Percentiles rank a stretch among this genome's conserved stretches.
These are phyloP conservation scores for Salmacisia buchloeana DNA, from an alignment of 1,284 basidiomycete species.

Conservation along the genomic window DNA sequence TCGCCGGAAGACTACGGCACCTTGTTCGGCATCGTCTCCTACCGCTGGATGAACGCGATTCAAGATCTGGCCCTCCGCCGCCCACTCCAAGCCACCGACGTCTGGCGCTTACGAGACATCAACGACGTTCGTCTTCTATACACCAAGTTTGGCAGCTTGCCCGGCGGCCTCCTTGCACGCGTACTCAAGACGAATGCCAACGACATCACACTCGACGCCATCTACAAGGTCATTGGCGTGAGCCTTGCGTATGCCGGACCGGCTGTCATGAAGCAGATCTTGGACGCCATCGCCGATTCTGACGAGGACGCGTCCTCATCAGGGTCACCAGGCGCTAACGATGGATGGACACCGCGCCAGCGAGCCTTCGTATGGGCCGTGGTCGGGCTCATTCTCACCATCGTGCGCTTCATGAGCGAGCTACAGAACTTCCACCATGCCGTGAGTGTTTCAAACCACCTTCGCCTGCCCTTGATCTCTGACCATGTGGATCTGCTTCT, in stretches of 20 bases:
- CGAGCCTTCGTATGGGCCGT: conserved; percentile 30
- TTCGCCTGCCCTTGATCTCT: background rate
- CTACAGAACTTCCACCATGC: conserved; percentile 46
- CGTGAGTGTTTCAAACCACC: background rate
- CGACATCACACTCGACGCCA: conserved; percentile 31
- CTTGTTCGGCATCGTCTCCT: conserved; percentile 27
- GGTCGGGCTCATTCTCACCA: conserved; percentile 24
- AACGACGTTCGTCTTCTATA: conserved; percentile 32
- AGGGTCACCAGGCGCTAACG: background rate
- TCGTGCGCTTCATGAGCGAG: conserved; percentile 30
- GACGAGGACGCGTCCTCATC: background rate
- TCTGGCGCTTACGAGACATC: conserved; percentile 33
- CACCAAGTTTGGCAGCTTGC: conserved; percentile 18
- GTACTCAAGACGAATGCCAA: conserved; percentile 32
- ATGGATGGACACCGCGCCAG: conserved; percentile 26
- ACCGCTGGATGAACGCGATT: conserved; percentile 37
- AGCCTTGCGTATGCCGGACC: conserved; percentile 35
- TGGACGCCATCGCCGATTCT: conserved; percentile 18
- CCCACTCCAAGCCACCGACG: conserved; percentile 28
- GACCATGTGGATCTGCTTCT: no score
- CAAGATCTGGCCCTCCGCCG: conserved; percentile 26
- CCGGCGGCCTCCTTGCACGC: conserved; percentile 17
- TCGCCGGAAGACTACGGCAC: conserved; percentile 37
- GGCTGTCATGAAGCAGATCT: conserved; percentile 29
- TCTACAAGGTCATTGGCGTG: conserved; percentile 33